These are phyloP conservation scores for Datisca glomerata DNA, from an alignment of 306 rosid species.

Conservation along the genomic window DNA sequence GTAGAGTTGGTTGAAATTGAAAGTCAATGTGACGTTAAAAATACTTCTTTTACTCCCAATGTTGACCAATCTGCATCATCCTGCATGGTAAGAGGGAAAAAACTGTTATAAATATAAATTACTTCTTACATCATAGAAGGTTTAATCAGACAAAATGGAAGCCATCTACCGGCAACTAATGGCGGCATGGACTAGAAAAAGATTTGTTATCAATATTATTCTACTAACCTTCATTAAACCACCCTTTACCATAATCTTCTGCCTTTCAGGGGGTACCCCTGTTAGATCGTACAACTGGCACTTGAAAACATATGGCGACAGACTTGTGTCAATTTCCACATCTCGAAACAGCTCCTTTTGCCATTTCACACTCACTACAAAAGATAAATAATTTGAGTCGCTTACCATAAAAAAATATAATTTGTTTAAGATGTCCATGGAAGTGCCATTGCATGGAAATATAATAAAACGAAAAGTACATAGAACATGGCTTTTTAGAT, in stretches of 20 bases:
- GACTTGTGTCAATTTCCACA: slow-evolving; percentile 82
- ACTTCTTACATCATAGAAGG: background rate
- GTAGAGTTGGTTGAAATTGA: no score
- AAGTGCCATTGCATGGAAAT: background rate
- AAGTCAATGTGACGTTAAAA: slow-evolving; percentile 2
- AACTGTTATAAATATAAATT: no score
- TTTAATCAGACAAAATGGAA: background rate
- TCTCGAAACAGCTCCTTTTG: slow-evolving; percentile 68
- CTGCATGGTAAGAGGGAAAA: slow-evolving; percentile 29
- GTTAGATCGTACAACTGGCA: slow-evolving; percentile 90
- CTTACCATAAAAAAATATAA: no score
- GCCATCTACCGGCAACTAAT: no score
- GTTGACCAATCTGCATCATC: slow-evolving; percentile 89
- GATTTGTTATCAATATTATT: slow-evolving; percentile 1
- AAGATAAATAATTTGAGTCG: no score
- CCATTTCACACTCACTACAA: slow-evolving; percentile 83
- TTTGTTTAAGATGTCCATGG: no score
- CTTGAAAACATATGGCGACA: slow-evolving; percentile 84
- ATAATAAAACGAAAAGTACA: background rate
- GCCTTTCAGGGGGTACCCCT: slow-evolving; percentile 95
- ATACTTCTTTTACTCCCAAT: slow-evolving; percentile 74
- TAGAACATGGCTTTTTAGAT: no score
- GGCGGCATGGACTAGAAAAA: no score
- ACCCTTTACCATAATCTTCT: slow-evolving; percentile 97
- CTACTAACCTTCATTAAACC: slow-evolving; percentile 75